Base-by-base conservation (phyloP, 805 yeast species). In the Dipodascus geniculatus region DNA sequence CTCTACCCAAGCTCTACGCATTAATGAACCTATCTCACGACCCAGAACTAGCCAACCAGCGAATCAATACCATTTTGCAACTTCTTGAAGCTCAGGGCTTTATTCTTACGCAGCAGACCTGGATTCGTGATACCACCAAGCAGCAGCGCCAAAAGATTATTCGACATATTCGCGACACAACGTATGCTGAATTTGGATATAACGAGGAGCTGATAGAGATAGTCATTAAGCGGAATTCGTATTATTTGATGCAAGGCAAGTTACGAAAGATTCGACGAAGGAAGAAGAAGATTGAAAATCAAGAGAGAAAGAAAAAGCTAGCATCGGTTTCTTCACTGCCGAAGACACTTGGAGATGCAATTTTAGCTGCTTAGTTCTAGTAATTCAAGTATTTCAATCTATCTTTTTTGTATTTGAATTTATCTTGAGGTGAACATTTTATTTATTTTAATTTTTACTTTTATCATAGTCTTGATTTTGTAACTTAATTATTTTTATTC, bases 221-320 rank as follows among this genome's bases (percentile, higher is more conserved):
- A 0, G 80, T 88, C 17, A 79, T 88, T 28, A 78, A 91, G 60
- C 76, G 96, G 54, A 95, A 93, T 1, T 80, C 89, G 16, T 88
- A 88, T 65, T 79, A 82, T 53, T 70, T 80, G 71, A 85, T 83
- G 90, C 95, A 85, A 65, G 83, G 87, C 11, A 72, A 89, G 59
- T 68, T 85, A 52, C 76, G 95, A 62, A 75, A 83, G 54, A 85
- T 82, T 53, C 72, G 89, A 65, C 71, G 87, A 58, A 50, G 53
- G 35, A 55, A 47, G 49, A 47, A 47, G 44, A 38, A 38, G 44
- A 38, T 38, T 14, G 44, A 38, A 38, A 38, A 38, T n/a, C 44
- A 38, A n/a, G 44, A 38, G 19, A 38, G 20, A 16, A 38, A 38
- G 44, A 38, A 38, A 17, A 38, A 38, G 14, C 14, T 38, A 38